phyloP scores from a whole-genome alignment of 2,329 filamentous ascomycete species.

The Trichocomaceae sp. region DNA sequence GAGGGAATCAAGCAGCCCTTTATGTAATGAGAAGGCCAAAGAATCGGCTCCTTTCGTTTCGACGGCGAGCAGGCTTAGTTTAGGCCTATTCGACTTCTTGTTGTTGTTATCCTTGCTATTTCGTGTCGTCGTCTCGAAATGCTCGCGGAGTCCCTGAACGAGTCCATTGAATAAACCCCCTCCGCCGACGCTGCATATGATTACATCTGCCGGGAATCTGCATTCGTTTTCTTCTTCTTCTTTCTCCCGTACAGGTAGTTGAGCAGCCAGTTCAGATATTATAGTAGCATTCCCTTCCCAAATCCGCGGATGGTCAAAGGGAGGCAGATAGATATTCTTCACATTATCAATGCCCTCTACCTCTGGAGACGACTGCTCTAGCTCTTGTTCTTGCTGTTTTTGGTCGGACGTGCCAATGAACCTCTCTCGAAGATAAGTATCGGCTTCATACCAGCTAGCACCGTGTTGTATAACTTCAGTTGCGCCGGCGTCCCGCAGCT shows the following conservation, averaged over 20 bases:
- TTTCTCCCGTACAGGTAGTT: slow-evolving; percentile 23
- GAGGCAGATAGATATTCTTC: slow-evolving; percentile 29
- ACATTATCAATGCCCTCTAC: not conserved
- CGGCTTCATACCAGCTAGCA: slow-evolving; percentile 61
- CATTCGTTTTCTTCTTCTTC: not conserved
- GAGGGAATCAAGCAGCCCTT: slow-evolving; percentile 51
- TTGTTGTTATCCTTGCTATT: slow-evolving; percentile 10
- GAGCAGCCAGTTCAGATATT: slow-evolving; percentile 30
- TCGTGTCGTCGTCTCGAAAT: not conserved
- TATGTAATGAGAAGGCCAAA: slow-evolving; percentile 54
- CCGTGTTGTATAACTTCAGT: slow-evolving; percentile 60
- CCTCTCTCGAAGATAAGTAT: slow-evolving; percentile 54
- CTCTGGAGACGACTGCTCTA: not conserved
- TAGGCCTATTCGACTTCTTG: slow-evolving; percentile 13
- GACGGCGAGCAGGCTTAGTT: slow-evolving; percentile 53
- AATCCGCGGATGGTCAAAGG: slow-evolving; percentile 33
- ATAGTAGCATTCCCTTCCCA: slow-evolving; percentile 33
- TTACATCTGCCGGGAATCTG: slow-evolving; percentile 51
- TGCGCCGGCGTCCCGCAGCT: slow-evolving; percentile 59
- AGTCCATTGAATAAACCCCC: slow-evolving; percentile 71
- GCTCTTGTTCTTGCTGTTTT: not conserved
- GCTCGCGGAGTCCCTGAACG: slow-evolving; percentile 52
- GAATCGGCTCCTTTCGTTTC: slow-evolving; percentile 69
- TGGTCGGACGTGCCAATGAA: slow-evolving; percentile 25
- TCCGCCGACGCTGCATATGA: slow-evolving; percentile 73